A percentile compares a stretch with the other conserved stretches of the same genome.
These are phyloP conservation scores for Clonostachys rosea DNA, from an alignment of 2,329 filamentous ascomycete genomes.

Conservation along the genomic window DNA sequence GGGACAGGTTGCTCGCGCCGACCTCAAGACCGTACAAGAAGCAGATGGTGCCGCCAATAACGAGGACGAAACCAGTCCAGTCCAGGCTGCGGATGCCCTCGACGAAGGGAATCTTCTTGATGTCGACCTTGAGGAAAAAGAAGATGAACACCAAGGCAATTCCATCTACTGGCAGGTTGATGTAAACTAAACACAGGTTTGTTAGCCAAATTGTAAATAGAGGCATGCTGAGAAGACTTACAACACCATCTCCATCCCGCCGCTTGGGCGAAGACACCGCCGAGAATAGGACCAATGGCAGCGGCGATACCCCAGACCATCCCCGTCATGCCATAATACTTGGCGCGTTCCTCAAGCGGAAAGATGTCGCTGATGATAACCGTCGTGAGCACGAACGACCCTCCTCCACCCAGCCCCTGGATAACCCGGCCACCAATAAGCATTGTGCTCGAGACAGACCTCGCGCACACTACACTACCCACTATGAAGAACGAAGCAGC, in stretches of 20 bases:
- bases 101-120: slow-evolving; percentile 47
- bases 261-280: slow-evolving; percentile 40
- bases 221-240: slow-evolving; percentile 24
- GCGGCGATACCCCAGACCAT: slow-evolving; percentile 51
- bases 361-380: slow-evolving; percentile 29
- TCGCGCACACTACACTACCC: slow-evolving; percentile 25
- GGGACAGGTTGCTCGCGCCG: slow-evolving; percentile 42
- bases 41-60: slow-evolving; percentile 54
- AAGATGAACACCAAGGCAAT: slow-evolving; percentile 26
- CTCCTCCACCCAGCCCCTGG: slow-evolving; percentile 28
- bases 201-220: slow-evolving; percentile 60
- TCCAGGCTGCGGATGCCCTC: slow-evolving; percentile 47
- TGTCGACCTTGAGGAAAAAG: slow-evolving; percentile 44
- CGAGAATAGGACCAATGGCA: slow-evolving; percentile 41
- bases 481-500: slow-evolving; percentile 27
- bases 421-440: slow-evolving; percentile 25
- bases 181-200: slow-evolving; percentile 20
- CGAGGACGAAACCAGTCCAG: slow-evolving; percentile 44
- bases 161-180: slow-evolving; percentile 36
- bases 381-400: slow-evolving; percentile 26
- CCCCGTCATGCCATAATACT: slow-evolving; percentile 51
- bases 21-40: slow-evolving; percentile 56
- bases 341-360: slow-evolving; percentile 22
- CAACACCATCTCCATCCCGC: slow-evolving; percentile 44
- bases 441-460: slow-evolving; percentile 20